A percentile compares a stretch with the other conserved stretches of the same genome.
Conservation (phyloP, 176 grass and related monocot species). For the Bolboschoenus planiculmis region DNA sequence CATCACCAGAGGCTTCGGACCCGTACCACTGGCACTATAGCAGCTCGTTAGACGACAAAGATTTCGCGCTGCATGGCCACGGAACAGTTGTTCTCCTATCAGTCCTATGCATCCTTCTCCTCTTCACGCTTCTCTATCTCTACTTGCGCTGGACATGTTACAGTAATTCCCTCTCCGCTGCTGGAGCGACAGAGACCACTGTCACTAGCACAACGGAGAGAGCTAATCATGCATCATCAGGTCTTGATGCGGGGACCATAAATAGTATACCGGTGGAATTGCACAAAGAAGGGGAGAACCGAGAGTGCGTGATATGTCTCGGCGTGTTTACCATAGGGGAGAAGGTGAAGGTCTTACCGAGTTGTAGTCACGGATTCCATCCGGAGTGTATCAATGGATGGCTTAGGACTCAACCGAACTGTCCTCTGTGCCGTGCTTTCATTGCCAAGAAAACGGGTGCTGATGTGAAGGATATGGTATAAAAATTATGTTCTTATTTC, state of each 20-base stretch:
- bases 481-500: not conserved
- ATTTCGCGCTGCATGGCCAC: constrained; percentile 23
- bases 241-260: constrained; percentile 19
- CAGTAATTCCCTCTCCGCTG: not conserved
- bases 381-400: constrained; percentile 35
- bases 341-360: constrained; percentile 35
- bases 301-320: constrained; percentile 31
- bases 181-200: not conserved
- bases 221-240: not conserved
- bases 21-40: constrained; percentile 8
- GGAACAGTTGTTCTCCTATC: constrained; percentile 8
- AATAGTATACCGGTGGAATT: constrained; percentile 27
- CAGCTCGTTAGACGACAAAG: constrained; percentile 14
- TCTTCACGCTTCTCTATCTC: constrained; percentile 21
- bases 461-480: constrained; percentile 14
- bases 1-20: not conserved
- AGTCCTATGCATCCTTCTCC: constrained; percentile 14
- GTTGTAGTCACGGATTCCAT: constrained; percentile 31
- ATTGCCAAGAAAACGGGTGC: not conserved
- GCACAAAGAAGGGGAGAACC: not conserved
- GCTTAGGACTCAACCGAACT: constrained; percentile 31
- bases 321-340: constrained; percentile 10
- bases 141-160: constrained; percentile 12
- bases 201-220: not conserved
- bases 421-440: constrained; percentile 30